A percentile compares a stretch with the other conserved stretches of the same genome.
These are phyloP conservation scores for Dimargaris cristalligena DNA, from an alignment of 192 early-diverging fungal species.

Conservation along the genomic window DNA sequence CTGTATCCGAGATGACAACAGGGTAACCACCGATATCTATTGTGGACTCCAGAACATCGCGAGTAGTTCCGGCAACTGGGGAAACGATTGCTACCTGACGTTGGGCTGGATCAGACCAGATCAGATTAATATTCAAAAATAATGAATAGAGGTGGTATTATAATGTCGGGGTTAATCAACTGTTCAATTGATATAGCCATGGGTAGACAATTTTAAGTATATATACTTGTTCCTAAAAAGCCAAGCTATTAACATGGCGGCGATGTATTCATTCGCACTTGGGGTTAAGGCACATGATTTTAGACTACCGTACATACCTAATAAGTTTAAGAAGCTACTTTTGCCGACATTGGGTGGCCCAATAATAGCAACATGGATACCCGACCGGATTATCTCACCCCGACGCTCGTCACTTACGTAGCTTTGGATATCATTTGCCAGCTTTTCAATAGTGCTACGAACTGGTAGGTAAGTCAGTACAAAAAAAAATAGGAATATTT, in stretches of 20 bases:
- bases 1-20: slow-evolving; percentile 54
- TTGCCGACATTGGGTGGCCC: slow-evolving; percentile 70
- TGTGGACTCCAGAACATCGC: slow-evolving; percentile 57
- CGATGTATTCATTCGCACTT: too few relatives aligned
- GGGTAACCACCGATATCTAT: slow-evolving; percentile 61
- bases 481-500: too few relatives aligned
- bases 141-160: too few relatives aligned
- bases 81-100: slow-evolving; percentile 62
- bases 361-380: slow-evolving; percentile 49
- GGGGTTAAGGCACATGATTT: too few relatives aligned
- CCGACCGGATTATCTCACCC: slow-evolving; percentile 55
- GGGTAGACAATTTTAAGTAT: too few relatives aligned
- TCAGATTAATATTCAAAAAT: too few relatives aligned
- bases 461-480: too few relatives aligned
- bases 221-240: too few relatives aligned
- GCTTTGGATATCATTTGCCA: slow-evolving; percentile 14
- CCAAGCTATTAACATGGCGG: too few relatives aligned
- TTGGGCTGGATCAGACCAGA: too few relatives aligned
- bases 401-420: slow-evolving; percentile 44
- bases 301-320: slow-evolving; percentile 26
- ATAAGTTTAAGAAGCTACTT: slow-evolving; percentile 48
- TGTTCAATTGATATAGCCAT: too few relatives aligned
- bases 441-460: background rate
- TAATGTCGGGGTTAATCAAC: too few relatives aligned
- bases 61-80: slow-evolving; percentile 52